Conservation (phyloP, 1,139 yeast species). For the Taphrina sp. region DNA sequence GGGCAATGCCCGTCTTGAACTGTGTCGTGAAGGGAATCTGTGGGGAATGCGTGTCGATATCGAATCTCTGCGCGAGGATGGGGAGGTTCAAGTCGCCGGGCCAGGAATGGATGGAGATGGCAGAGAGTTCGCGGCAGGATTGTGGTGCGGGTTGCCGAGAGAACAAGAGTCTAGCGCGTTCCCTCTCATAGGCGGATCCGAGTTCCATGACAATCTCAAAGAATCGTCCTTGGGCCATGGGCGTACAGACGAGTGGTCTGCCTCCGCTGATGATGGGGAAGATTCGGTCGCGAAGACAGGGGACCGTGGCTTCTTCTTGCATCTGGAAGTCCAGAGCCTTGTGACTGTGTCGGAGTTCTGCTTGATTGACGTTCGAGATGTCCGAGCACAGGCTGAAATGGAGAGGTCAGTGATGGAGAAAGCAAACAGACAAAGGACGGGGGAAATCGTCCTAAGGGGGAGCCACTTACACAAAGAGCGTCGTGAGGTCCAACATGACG, state of each 20-base stretch:
- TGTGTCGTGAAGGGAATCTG: slow-evolving; percentile 7
- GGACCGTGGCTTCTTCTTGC: slow-evolving; percentile 17
- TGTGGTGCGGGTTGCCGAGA: neutral
- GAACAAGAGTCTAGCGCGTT: neutral
- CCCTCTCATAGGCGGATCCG: slow-evolving; percentile 6
- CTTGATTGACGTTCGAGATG: slow-evolving; percentile 8
- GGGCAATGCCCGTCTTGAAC: slow-evolving; percentile 18
- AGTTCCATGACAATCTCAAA: slow-evolving; percentile 15
- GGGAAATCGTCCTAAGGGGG: too few species aligned
- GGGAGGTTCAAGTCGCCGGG: slow-evolving; percentile 7
- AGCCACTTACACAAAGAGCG: slow-evolving; percentile 8
- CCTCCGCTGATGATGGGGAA: slow-evolving; percentile 17
- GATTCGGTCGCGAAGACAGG: slow-evolving; percentile 11
- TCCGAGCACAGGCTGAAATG: slow-evolving; percentile 5
- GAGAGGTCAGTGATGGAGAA: neutral
- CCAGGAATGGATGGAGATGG: slow-evolving; percentile 14
- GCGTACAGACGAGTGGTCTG: slow-evolving; percentile 13
- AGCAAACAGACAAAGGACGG: too few species aligned
- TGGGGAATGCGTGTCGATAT: slow-evolving; percentile 1
- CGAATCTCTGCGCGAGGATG: slow-evolving; percentile 7
- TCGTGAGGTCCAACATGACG: slow-evolving; percentile 12
- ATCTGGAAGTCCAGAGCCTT: slow-evolving; percentile 4
- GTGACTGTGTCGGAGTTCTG: slow-evolving; percentile 1
- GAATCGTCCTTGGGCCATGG: slow-evolving; percentile 4
- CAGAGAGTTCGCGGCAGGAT: slow-evolving; percentile 1